phyloP scores from a whole-genome alignment of 306 rosid genomes.

The Myrica gale region DNA sequence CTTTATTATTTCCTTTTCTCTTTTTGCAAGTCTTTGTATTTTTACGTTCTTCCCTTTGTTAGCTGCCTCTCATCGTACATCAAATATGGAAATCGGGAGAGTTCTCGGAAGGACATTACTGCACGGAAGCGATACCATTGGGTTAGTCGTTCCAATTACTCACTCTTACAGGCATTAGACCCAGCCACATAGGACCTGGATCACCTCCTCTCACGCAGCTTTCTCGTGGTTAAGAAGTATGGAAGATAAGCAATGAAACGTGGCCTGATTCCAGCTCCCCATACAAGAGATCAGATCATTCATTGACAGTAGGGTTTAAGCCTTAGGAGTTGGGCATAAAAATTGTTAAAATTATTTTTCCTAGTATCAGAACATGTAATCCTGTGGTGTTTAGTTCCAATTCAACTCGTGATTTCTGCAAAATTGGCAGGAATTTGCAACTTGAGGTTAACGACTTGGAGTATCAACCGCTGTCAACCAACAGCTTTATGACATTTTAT shows the following conservation, averaged over 20 bases:
- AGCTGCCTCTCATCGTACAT: background rate
- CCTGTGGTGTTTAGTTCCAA: no score
- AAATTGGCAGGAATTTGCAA: no score
- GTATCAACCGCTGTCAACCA: no score
- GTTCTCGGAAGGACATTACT: background rate
- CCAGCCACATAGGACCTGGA: background rate
- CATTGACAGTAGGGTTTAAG: no score
- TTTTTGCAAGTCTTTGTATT: background rate
- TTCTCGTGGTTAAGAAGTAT: background rate
- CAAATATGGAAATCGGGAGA: background rate
- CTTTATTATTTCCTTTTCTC: no score
- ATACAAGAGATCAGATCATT: background rate
- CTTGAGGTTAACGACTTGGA: no score
- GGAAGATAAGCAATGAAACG: conserved; percentile 1
- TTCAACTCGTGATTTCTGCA: no score
- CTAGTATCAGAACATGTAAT: no score
- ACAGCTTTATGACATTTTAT: no score
- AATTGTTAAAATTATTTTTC: no score
- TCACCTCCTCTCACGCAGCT: conserved; percentile 5
- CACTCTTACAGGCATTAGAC: background rate
- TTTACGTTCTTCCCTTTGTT: background rate
- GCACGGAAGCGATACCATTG: background rate
- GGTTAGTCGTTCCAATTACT: conserved; percentile 3
- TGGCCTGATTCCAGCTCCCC: background rate
- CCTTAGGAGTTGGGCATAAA: no score